Base-by-base conservation (phyloP, 371 early-diverging fungal genomes). In the Mucor mucedo region DNA sequence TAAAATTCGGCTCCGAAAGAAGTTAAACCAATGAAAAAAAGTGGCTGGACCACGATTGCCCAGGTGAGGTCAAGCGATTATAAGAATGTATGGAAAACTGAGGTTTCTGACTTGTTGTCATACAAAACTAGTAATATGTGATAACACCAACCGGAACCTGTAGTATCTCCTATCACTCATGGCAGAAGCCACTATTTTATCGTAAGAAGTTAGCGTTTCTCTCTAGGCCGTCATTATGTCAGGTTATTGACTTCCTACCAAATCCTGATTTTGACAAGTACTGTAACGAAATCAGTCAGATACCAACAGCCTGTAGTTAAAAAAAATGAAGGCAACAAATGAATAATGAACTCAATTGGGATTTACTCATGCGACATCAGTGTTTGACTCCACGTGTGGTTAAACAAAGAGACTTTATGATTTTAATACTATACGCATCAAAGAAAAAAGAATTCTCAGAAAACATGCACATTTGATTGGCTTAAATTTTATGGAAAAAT, bases 71-170 rank as follows among this genome's bases (percentile, higher is more conserved):
- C 53, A 30, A 50, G 13, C 35, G 35, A 10, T 29, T 27, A 5
- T n/a, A 47, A 44, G 55, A 65, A 60, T 60, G 48, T 39, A 47
- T 60, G 49, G 65, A 65, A 65, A 65, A 54, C 49, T 65, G 30
- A 35, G 16, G 7, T 55, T 65, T 65, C 65, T 59, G 55, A 50
- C 42, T 40, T 10, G 28, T 50, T 50, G 50, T 50, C 30, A 50
- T 50, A 50, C 50, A 50, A 50, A 13, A 50, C 10, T 14, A 13
- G 44, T 42, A 14, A 10, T 4, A 30, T 11, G 30, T 27, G 30
- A 21, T 28, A 50, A 13, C 10, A 13, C 10, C 4, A 50, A 50
- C 8, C 8, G 47, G 47, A 21, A 21, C 47, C 27, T 21, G 21
- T 21, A 21, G 21, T 21, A 21, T 21, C 21, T 21, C 21, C 21